A percentile compares a stretch with the other conserved stretches of the same genome.
phyloP scores from a whole-genome alignment of 1,284 basidiomycete genomes.

The Mycena sp. region DNA sequence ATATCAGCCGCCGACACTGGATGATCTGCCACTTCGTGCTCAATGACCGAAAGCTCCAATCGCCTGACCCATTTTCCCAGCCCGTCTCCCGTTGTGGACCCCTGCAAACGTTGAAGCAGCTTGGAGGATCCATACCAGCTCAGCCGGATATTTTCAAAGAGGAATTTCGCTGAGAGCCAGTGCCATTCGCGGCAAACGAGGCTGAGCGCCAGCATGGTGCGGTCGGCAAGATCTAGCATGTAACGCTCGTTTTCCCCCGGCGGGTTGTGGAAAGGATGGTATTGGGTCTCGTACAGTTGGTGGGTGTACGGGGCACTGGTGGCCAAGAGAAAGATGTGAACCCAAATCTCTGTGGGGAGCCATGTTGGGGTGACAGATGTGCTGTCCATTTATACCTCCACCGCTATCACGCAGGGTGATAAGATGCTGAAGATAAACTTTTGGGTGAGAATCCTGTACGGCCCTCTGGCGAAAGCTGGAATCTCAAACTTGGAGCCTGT shows the following conservation, averaged over 20 bases:
- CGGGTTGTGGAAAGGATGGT: constrained; percentile 16
- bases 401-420: no score
- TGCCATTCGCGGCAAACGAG: constrained; percentile 23
- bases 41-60: constrained; percentile 21
- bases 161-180: neutral
- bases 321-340: constrained; percentile 2
- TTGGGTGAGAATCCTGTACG: no score
- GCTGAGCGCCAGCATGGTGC: constrained; percentile 7
- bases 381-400: no score
- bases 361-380: no score
- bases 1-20: constrained; percentile 15
- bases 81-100: neutral
- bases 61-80: constrained; percentile 13
- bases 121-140: constrained; percentile 13
- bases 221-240: constrained; percentile 10
- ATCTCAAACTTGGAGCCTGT: no score
- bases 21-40: constrained; percentile 18
- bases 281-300: constrained; percentile 17
- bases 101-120: constrained; percentile 1
- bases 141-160: constrained; percentile 16
- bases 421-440: no score
- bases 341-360: constrained; percentile 5
- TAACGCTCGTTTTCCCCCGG: constrained; percentile 8
- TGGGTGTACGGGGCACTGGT: constrained; percentile 6
- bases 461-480: no score